Evolutionary conservation across 768 basidiomycete genomes (phyloP).

Genomic region (Goffeauzyma gilvescens): DNA sequence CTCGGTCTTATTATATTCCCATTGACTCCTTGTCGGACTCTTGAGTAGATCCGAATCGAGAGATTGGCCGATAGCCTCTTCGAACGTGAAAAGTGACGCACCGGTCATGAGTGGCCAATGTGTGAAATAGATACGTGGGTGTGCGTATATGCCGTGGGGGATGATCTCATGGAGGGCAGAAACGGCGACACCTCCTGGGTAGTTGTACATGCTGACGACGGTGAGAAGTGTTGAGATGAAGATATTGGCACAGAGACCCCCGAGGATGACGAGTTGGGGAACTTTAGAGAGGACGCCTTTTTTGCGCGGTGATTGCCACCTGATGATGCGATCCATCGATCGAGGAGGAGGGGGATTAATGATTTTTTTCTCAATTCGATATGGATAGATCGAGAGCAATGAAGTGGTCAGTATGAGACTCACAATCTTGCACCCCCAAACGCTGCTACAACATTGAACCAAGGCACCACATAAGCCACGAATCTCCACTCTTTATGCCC

Average conservation of each 20-base stretch:
- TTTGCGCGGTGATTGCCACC: neutral
- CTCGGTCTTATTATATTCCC: conserved; percentile 75
- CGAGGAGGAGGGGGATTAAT: neutral
- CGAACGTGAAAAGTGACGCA: conserved; percentile 60
- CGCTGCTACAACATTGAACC: conserved; percentile 62
- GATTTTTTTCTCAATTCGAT: too few species aligned
- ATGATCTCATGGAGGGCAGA: conserved; percentile 41
- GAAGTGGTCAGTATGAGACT: too few species aligned
- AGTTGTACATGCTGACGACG: conserved; percentile 51
- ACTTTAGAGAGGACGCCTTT: conserved; percentile 37
- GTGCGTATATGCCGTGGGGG: too few species aligned
- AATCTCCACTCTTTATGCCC: conserved; percentile 98
- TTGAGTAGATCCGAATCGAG: conserved; percentile 5
- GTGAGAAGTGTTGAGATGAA: conserved; percentile 41
- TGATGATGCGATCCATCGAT: neutral
- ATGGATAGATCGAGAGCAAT: too few species aligned
- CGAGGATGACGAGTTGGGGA: conserved; percentile 36
- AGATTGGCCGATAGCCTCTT: conserved; percentile 21
- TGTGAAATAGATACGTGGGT: too few species aligned
- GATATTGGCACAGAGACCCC: conserved; percentile 41
- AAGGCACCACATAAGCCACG: conserved; percentile 65
- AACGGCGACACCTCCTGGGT: conserved; percentile 72
- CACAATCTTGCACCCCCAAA: conserved; percentile 48
- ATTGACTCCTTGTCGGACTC: conserved; percentile 21
- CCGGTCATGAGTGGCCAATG: conserved; percentile 79